Base-by-base conservation (phyloP, 1,139 yeast genomes). In the Geotrichum cucujoidarum region DNA sequence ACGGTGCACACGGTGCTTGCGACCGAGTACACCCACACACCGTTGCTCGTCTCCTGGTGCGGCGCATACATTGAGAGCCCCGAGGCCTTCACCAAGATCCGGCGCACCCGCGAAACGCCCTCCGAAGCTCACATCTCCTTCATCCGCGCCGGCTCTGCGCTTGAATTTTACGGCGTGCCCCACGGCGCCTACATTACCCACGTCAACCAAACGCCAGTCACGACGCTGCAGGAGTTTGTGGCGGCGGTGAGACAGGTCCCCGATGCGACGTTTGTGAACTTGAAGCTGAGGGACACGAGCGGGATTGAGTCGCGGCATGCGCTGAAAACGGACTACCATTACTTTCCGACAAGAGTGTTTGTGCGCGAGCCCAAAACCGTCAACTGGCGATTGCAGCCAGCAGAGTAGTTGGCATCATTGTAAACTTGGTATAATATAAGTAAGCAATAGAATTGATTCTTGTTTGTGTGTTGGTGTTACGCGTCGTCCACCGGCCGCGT, bases 291-390 rank as follows among this genome's bases (percentile, higher is more conserved):
- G 40, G 81, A 95, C 0, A 87, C 84, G 65, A 96, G 89, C 58
- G 83, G 83, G 54, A 80, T 87, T 21, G 95, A 95, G 13, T 77
- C 81, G 58, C 95, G 96, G 2, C 81, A 84, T 48, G 83, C 95
- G 1, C 68, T 89, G 60, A 88, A 88, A 66, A 87, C 95, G 1
- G 87, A 87, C 63, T 86, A 87, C 60, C 97, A 89, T 63, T 90
- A 89, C 63, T 89, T 86, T 74, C 95, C 95, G 38, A 88, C 95
- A n/a, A n/a, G n/a, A n/a, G n/a, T n/a, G n/a, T n/a, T n/a, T n/a
- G n/a, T n/a, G n/a, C n/a, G n/a, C n/a, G n/a, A n/a, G n/a, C n/a
- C n/a, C n/a, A n/a, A n/a, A n/a, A n/a, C n/a, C n/a, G n/a, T n/a
- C n/a, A n/a, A n/a, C n/a, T n/a, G n/a, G n/a, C n/a, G n/a, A n/a